phyloP scores from a whole-genome alignment of 345 rosid genomes.

The Acer campestre region DNA sequence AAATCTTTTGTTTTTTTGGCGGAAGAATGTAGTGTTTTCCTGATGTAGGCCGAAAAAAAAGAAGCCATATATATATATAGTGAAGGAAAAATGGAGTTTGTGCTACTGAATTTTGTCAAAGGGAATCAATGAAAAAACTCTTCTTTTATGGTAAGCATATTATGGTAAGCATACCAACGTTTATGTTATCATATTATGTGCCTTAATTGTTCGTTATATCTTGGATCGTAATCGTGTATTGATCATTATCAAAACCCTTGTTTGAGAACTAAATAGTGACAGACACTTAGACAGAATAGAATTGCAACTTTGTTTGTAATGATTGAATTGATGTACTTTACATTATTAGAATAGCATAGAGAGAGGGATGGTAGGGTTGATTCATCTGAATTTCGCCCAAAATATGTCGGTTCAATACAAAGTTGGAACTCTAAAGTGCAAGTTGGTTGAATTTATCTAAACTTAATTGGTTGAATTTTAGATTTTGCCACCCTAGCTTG shows the following conservation, averaged over 20 bases:
- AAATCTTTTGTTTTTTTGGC: background rate
- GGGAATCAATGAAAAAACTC: constrained; percentile 6
- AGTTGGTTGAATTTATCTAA: background rate
- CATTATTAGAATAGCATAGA: background rate
- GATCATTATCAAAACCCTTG: background rate
- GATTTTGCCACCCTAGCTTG: background rate
- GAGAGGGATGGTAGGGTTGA: constrained; percentile 24
- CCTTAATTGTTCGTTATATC: background rate
- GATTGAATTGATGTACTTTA: background rate
- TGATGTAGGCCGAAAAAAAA: constrained; percentile 23
- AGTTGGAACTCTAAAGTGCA: constrained; percentile 13
- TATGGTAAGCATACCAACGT: constrained; percentile 29
- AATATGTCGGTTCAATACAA: constrained; percentile 12
- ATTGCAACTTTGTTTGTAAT: background rate
- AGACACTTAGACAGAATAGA: background rate
- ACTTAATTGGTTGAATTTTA: background rate
- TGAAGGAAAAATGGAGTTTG: constrained; percentile 5
- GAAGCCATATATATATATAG: background rate
- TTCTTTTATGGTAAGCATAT: constrained; percentile 30
- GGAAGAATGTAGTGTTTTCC: constrained; percentile 19
- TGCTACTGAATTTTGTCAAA: constrained; percentile 11
- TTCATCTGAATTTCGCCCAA: constrained; percentile 15
- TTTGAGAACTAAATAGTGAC: background rate
- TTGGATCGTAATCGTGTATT: background rate
- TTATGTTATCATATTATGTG: background rate